These are phyloP conservation scores for Rhizomucor miehei DNA, from an alignment of 371 early-diverging fungal genomes.

Conservation along the genomic window DNA sequence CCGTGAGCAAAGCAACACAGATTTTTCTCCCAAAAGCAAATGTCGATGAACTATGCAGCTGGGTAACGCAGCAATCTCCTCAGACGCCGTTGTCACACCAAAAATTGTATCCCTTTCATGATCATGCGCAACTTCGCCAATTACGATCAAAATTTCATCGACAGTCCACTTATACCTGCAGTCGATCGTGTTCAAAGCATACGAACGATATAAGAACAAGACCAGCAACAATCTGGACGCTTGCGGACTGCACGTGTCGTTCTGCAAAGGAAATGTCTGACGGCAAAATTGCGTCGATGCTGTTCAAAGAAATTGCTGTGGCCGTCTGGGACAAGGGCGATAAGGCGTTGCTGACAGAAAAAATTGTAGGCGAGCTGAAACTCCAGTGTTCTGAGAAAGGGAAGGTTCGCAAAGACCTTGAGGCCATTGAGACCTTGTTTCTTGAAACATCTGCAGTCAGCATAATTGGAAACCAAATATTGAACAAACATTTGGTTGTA, in stretches of 20 bases:
- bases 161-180: conserved; percentile 12
- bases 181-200: conserved; percentile 13
- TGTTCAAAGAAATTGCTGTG: neutral
- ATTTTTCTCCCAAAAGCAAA: neutral
- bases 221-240: neutral
- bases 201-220: conserved; percentile 6
- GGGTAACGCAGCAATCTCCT: neutral
- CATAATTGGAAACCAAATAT: too few species aligned
- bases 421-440: too few species aligned
- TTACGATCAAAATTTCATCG: conserved; percentile 14
- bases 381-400: too few species aligned
- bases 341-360: too few species aligned
- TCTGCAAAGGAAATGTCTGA: neutral
- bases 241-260: neutral
- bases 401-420: too few species aligned
- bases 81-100: neutral
- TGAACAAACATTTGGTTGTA: too few species aligned
- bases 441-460: too few species aligned
- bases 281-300: neutral
- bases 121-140: conserved; percentile 9
- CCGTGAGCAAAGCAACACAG: neutral
- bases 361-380: too few species aligned
- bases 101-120: neutral
- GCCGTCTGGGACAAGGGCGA: neutral
- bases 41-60: neutral